Percentiles rank a stretch among this genome's conserved stretches.
These are phyloP conservation scores for Trichoderma sp. DNA, from an alignment of 2,329 filamentous ascomycete species.

Conservation along the genomic window DNA sequence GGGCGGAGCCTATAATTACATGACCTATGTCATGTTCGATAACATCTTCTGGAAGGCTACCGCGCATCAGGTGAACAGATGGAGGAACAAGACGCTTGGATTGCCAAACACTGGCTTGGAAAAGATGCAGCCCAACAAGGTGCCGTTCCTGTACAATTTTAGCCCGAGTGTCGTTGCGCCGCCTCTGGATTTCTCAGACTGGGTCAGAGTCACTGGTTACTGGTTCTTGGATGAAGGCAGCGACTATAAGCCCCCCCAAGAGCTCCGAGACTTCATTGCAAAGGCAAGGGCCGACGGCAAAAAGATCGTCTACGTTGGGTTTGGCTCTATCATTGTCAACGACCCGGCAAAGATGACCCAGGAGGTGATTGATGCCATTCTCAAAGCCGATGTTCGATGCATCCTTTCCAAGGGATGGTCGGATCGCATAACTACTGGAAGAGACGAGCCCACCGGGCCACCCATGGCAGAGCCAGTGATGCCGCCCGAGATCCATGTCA, in stretches of 20 bases:
- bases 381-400: constrained; percentile 88
- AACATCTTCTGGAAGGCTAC: constrained; percentile 96
- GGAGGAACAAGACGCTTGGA: constrained; percentile 77
- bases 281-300: constrained; percentile 77
- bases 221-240: constrained; percentile 87
- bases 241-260: constrained; percentile 69
- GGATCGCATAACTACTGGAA: constrained; percentile 63
- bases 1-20: constrained; percentile 91
- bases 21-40: constrained; percentile 95
- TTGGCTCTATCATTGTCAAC: constrained; percentile 91
- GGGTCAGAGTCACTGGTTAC: constrained; percentile 95
- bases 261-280: constrained; percentile 78
- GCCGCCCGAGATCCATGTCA: constrained; percentile 77
- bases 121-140: constrained; percentile 92
- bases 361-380: constrained; percentile 88
- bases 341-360: constrained; percentile 85
- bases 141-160: constrained; percentile 98
- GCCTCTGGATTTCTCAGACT: constrained; percentile 92
- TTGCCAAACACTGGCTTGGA: constrained; percentile 79
- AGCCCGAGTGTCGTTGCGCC: constrained; percentile 91
- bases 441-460: constrained; percentile 41
- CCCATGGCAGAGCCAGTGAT: constrained; percentile 62
- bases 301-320: constrained; percentile 94
- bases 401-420: constrained; percentile 98
- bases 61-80: constrained; percentile 84